A percentile compares a stretch with the other conserved stretches of the same genome.
Conservation (phyloP, 2,329 filamentous ascomycete species). For the Camillea tinctor region DNA sequence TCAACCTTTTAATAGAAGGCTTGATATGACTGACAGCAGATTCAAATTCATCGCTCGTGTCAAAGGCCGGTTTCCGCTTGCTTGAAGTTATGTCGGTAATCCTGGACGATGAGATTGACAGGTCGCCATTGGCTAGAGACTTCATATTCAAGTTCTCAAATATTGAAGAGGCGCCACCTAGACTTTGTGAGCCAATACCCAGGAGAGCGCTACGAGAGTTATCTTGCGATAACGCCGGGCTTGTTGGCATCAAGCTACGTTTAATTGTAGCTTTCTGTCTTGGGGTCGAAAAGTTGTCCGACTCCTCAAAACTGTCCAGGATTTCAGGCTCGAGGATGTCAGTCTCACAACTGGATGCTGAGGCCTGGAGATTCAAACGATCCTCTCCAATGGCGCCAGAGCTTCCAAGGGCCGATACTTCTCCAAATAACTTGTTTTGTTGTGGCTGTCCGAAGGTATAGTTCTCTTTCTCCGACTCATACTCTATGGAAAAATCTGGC, state of each 20-base stretch:
- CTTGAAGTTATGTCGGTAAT: slow-evolving; percentile 45
- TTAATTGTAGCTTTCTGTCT: slow-evolving; percentile 28
- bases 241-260: slow-evolving; percentile 7
- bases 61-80: slow-evolving; percentile 54
- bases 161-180: slow-evolving; percentile 50
- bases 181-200: slow-evolving; percentile 48
- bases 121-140: slow-evolving; percentile 30
- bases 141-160: slow-evolving; percentile 44
- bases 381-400: slow-evolving; percentile 50
- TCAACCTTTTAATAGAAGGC: slow-evolving; percentile 55
- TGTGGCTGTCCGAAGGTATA: slow-evolving; percentile 60
- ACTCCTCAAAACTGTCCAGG: slow-evolving; percentile 46
- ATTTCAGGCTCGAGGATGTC: slow-evolving; percentile 43
- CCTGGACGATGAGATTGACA: slow-evolving; percentile 20
- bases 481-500: slow-evolving; percentile 47
- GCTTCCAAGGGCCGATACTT: slow-evolving; percentile 56
- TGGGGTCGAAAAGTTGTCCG: slow-evolving; percentile 40
- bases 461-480: slow-evolving; percentile 80
- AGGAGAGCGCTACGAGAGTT: slow-evolving; percentile 29
- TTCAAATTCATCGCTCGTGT: slow-evolving; percentile 53
- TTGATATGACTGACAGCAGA: slow-evolving; percentile 33
- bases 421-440: slow-evolving; percentile 51
- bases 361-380: slow-evolving; percentile 47
- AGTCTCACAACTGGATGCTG: slow-evolving; percentile 32
- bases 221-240: slow-evolving; percentile 12